Percentiles rank a stretch among this genome's conserved stretches.
Conservation (phyloP, 2,329 filamentous ascomycete genomes). For the Paracorniculantispora psalliotae region DNA sequence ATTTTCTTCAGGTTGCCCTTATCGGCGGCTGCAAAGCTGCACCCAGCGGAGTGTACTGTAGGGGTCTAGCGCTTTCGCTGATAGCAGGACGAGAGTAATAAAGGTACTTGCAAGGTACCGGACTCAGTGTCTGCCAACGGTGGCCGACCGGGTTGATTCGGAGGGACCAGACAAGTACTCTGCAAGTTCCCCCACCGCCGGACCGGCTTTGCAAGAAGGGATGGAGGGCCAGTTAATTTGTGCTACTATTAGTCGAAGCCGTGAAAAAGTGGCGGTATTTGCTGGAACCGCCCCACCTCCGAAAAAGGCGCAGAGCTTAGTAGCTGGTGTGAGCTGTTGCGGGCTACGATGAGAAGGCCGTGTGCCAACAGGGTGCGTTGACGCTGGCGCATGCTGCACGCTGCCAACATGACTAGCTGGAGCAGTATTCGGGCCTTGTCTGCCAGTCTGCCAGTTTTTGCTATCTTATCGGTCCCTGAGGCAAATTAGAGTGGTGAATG, state of each 20-base stretch:
- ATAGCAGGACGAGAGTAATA: neutral
- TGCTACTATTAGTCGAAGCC: neutral
- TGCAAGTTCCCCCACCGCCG: neutral
- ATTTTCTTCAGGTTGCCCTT: neutral
- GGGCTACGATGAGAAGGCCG: neutral
- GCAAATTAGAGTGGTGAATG: neutral
- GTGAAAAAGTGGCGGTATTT: constrained; percentile 4
- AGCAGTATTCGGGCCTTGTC: constrained; percentile 12
- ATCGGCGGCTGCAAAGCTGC: constrained; percentile 8
- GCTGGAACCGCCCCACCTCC: neutral
- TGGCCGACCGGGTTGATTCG: neutral
- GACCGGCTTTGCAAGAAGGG: neutral
- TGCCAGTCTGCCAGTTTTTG: neutral
- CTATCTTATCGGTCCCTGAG: neutral
- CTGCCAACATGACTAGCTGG: neutral
- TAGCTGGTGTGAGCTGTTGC: neutral
- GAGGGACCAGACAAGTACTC: neutral
- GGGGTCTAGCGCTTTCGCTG: constrained; percentile 4
- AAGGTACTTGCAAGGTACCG: neutral
- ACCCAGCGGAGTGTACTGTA: constrained; percentile 8
- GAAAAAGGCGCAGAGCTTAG: constrained; percentile 2
- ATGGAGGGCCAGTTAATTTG: neutral
- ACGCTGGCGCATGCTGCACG: constrained; percentile 2
- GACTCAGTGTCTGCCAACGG: neutral
- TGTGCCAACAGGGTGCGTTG: constrained; percentile 7